Conservation (phyloP, 495 filamentous ascomycete genomes). For the Tuber melanosporum region DNA sequence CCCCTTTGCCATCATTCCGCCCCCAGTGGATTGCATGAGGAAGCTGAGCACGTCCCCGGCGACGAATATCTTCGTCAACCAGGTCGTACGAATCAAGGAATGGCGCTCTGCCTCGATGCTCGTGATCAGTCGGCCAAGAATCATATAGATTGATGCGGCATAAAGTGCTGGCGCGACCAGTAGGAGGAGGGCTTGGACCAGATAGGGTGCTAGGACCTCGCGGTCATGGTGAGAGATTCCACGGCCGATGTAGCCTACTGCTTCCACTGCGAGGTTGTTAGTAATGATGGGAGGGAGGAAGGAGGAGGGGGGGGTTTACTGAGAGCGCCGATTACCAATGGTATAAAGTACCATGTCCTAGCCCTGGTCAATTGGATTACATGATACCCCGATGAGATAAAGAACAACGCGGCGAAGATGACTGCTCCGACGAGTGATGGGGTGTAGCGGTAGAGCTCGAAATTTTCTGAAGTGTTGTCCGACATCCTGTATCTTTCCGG, state of each 20-base stretch:
- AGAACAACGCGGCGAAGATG: conserved; percentile 52
- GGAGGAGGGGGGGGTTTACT: conserved; percentile 26
- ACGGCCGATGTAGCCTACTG: conserved; percentile 55
- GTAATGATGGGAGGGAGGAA: neutral
- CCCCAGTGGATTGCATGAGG: conserved; percentile 43
- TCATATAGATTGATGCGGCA: conserved; percentile 56
- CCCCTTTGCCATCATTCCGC: conserved; percentile 42
- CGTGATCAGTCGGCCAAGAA: conserved; percentile 49
- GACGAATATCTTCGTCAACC: conserved; percentile 51
- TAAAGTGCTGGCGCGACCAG: conserved; percentile 51
- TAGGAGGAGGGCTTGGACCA: conserved; percentile 48
- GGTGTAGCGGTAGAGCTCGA: conserved; percentile 46
- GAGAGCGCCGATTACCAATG: conserved; percentile 56
- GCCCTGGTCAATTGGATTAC: conserved; percentile 47
- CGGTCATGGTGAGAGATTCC: conserved; percentile 43
- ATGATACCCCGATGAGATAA: conserved; percentile 47
- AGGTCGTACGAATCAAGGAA: conserved; percentile 44
- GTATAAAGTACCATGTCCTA: conserved; percentile 56
- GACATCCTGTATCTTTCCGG: neutral
- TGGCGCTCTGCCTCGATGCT: conserved; percentile 43
- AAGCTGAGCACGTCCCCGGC: conserved; percentile 47
- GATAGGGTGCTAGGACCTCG: conserved; percentile 45
- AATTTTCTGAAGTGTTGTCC: neutral
- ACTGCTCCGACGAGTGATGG: conserved; percentile 49
- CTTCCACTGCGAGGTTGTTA: conserved; percentile 47